Percentiles rank a stretch among this genome's conserved stretches.
phyloP scores from a whole-genome alignment of 163 green algal species.

The Chloromonas sp. region DNA sequence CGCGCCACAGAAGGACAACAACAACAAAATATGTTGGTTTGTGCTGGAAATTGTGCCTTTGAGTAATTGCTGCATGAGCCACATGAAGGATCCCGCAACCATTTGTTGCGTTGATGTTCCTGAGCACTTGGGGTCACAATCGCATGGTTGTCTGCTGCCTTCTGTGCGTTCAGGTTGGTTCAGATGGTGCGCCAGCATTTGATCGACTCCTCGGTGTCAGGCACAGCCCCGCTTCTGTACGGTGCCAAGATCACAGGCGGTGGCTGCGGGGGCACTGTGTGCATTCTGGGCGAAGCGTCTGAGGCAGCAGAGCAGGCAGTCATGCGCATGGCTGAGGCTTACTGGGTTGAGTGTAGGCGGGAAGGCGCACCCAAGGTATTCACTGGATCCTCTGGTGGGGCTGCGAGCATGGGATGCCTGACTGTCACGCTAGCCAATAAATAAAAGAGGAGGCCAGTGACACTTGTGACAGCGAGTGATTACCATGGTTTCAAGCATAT shows the following conservation, averaged over 20 bases:
- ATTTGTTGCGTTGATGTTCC: no score
- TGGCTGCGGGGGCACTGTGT: slow-evolving; percentile 74
- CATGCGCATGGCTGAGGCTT: not conserved
- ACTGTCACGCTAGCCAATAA: not conserved
- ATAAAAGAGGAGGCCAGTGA: no score
- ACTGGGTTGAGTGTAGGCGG: not conserved
- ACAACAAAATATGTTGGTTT: not conserved
- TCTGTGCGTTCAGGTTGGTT: slow-evolving; percentile 12
- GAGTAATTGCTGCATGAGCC: no score
- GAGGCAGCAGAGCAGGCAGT: not conserved
- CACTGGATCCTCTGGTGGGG: slow-evolving; percentile 5
- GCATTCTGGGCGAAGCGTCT: slow-evolving; percentile 44
- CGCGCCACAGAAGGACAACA: not conserved
- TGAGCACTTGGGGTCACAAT: not conserved
- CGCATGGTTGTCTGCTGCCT: not conserved
- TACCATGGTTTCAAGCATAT: no score
- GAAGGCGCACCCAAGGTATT: slow-evolving; percentile 2
- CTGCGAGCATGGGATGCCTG: slow-evolving; percentile 3
- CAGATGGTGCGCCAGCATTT: slow-evolving; percentile 32
- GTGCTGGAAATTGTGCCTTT: no score
- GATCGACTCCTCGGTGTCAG: not conserved
- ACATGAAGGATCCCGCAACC: no score
- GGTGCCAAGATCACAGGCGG: slow-evolving; percentile 86
- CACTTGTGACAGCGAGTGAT: no score
- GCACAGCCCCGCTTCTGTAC: slow-evolving; percentile 43